Conservation (phyloP, 2,329 filamentous ascomycete species). For the Coniochaeta ligniaria region DNA sequence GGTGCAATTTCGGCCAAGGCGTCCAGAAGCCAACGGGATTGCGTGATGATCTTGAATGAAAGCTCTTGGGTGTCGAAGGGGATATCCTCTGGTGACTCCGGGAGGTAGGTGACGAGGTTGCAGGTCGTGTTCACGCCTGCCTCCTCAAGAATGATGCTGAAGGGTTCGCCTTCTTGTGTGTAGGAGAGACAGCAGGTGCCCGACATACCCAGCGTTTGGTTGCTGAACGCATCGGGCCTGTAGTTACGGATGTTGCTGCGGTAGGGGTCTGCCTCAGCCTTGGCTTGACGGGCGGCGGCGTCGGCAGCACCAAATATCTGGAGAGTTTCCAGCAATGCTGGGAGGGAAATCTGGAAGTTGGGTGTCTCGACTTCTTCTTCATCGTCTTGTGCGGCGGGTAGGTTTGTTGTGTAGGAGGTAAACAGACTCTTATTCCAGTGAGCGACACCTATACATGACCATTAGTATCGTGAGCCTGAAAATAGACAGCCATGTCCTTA, state of each 20-base stretch:
- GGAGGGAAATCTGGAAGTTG: slow-evolving; percentile 79
- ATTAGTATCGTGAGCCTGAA: background rate
- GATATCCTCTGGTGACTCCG: slow-evolving; percentile 70
- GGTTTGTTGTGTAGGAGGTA: slow-evolving; percentile 70
- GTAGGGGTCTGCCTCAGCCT: slow-evolving; percentile 52
- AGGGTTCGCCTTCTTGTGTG: slow-evolving; percentile 62
- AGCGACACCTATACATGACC: slow-evolving; percentile 50
- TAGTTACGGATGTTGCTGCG: slow-evolving; percentile 55
- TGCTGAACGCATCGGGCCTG: slow-evolving; percentile 70
- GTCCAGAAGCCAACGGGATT: slow-evolving; percentile 64
- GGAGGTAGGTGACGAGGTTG: slow-evolving; percentile 81
- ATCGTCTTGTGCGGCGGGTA: slow-evolving; percentile 27
- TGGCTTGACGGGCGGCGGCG: slow-evolving; percentile 48
- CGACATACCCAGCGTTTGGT: slow-evolving; percentile 73
- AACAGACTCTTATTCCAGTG: slow-evolving; percentile 88
- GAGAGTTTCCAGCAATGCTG: slow-evolving; percentile 83
- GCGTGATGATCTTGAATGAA: slow-evolving; percentile 92
- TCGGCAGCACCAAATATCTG: slow-evolving; percentile 92
- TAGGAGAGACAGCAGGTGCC: slow-evolving; percentile 85
- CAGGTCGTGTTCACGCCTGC: slow-evolving; percentile 82
- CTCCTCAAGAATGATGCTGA: slow-evolving; percentile 83
- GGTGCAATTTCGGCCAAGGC: slow-evolving; percentile 62
- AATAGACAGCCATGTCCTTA: slow-evolving; percentile 27
- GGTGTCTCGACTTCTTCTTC: slow-evolving; percentile 36
- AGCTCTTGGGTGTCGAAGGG: slow-evolving; percentile 78